These are phyloP conservation scores for Globisporangium emineosum DNA, from an alignment of 352 stramenopile genomes.

Conservation along the genomic window DNA sequence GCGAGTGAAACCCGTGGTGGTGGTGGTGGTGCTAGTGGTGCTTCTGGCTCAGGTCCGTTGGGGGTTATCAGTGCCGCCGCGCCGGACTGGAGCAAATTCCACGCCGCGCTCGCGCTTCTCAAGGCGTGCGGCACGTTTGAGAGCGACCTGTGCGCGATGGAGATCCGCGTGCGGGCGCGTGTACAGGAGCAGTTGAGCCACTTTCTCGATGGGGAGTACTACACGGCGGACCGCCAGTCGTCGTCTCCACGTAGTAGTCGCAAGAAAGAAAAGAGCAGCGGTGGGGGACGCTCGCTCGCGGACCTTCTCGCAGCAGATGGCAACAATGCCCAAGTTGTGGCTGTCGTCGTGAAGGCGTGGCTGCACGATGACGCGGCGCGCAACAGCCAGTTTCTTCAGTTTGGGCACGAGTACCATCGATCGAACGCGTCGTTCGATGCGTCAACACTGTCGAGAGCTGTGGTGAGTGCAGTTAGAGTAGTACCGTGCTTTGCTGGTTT, in stretches of 20 bases:
- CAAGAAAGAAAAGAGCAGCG: constrained; percentile 24
- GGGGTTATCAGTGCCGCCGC: constrained; percentile 9
- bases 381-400: constrained; percentile 47
- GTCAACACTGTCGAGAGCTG: constrained; percentile 16
- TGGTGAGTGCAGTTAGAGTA: constrained; percentile 7
- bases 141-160: constrained; percentile 39
- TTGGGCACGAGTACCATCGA: constrained; percentile 35
- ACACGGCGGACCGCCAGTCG: constrained; percentile 19
- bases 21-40: no score
- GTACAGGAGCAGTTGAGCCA: constrained; percentile 55
- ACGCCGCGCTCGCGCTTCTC: constrained; percentile 57
- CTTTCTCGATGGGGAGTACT: constrained; percentile 20
- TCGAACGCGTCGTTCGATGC: constrained; percentile 3
- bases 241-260: constrained; percentile 26
- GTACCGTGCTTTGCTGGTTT: neutral
- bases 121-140: constrained; percentile 57
- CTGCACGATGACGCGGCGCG: constrained; percentile 42
- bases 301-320: neutral
- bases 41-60: neutral
- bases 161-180: constrained; percentile 44
- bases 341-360: constrained; percentile 39
- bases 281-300: neutral
- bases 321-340: constrained; percentile 21
- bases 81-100: constrained; percentile 72
- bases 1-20: neutral